These are phyloP conservation scores for Magnolia changhungtana DNA, from an alignment of 164 flowering plant species.

Conservation along the genomic window DNA sequence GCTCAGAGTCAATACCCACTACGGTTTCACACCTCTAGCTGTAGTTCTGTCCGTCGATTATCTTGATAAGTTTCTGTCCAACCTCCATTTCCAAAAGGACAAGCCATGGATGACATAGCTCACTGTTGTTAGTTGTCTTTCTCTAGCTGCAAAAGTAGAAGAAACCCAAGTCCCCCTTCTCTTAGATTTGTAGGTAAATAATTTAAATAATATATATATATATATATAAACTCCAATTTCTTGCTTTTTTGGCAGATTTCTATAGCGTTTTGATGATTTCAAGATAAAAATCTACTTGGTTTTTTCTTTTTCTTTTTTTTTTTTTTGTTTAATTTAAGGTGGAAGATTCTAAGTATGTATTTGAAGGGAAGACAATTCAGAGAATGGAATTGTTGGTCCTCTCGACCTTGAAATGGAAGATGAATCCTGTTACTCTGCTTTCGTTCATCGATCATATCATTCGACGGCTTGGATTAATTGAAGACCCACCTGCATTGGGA, in stretches of 20 bases:
- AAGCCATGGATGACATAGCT: slow-evolving; percentile 89
- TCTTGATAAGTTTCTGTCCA: slow-evolving; percentile 60
- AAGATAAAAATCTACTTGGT: neutral
- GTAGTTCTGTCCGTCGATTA: slow-evolving; percentile 71
- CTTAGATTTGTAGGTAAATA: slow-evolving; percentile 68
- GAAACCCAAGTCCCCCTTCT: slow-evolving; percentile 81
- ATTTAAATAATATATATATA: neutral
- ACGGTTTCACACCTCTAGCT: slow-evolving; percentile 63
- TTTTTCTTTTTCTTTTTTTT: neutral
- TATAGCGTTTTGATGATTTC: no score
- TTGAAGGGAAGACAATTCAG: slow-evolving; percentile 77
- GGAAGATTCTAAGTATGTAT: slow-evolving; percentile 53
- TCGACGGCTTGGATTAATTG: slow-evolving; percentile 57
- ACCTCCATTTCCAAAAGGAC: slow-evolving; percentile 44
- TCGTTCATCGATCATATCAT: slow-evolving; percentile 67
- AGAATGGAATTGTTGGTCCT: slow-evolving; percentile 85
- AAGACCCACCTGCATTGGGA: slow-evolving; percentile 47
- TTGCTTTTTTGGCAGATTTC: neutral
- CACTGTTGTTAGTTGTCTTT: slow-evolving; percentile 76
- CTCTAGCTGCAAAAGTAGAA: slow-evolving; percentile 85
- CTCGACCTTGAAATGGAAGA: slow-evolving; percentile 77
- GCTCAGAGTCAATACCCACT: slow-evolving; percentile 50
- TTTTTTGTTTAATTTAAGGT: slow-evolving; percentile 33
- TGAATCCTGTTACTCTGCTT: slow-evolving; percentile 78
- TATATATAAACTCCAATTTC: neutral